These are phyloP conservation scores for Aphanomyces cochlioides DNA, from an alignment of 352 stramenopile genomes.

Conservation along the genomic window DNA sequence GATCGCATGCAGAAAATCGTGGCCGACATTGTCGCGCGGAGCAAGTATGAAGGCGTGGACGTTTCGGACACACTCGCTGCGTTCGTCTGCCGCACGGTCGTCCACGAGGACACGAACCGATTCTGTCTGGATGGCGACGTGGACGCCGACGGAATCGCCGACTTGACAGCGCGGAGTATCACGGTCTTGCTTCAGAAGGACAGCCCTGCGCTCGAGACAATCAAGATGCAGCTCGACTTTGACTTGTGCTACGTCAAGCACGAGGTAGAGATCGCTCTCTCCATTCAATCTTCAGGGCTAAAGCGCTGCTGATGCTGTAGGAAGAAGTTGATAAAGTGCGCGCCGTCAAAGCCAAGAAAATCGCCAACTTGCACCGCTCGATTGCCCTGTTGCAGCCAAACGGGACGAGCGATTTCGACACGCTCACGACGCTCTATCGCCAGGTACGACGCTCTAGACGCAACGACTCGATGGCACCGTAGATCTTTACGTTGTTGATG, in stretches of 20 bases:
- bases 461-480: conserved; percentile 11
- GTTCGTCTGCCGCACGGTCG: conserved; percentile 63
- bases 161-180: conserved; percentile 53
- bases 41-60: conserved; percentile 65
- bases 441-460: conserved; percentile 37
- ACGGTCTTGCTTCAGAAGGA: conserved; percentile 66
- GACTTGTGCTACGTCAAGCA: conserved; percentile 88
- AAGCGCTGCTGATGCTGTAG: conserved; percentile 28
- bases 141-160: conserved; percentile 14
- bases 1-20: conserved; percentile 42
- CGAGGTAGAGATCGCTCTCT: conserved; percentile 32
- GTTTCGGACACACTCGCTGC: conserved; percentile 87
- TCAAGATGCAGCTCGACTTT: conserved; percentile 95
- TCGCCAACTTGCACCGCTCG: conserved; percentile 61
- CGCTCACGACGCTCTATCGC: conserved; percentile 87
- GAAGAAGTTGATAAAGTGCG: conserved; percentile 60
- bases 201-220: conserved; percentile 82
- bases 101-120: conserved; percentile 25
- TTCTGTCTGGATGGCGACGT: conserved; percentile 30
- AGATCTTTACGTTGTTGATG: conserved; percentile 79
- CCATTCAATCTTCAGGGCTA: not conserved
- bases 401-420: conserved; percentile 85
- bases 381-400: conserved; percentile 77
- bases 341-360: conserved; percentile 51
- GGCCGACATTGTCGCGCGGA: conserved; percentile 65